Percentiles rank a stretch among this genome's conserved stretches.
Evolutionary conservation across 768 basidiomycete species (phyloP).

Genomic region (Tubosaeta brunneosetosa): DNA sequence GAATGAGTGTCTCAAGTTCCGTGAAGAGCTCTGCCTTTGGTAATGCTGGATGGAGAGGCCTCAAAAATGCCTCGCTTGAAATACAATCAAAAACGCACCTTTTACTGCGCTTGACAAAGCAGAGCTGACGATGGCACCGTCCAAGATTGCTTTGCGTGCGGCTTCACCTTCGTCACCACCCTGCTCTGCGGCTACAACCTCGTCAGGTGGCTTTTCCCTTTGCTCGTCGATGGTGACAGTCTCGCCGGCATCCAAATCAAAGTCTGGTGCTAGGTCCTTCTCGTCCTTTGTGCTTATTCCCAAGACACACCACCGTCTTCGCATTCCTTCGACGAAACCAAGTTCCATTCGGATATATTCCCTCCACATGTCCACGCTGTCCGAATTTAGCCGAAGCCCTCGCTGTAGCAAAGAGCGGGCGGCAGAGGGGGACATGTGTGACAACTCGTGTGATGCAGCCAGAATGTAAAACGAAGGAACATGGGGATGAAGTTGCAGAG

Average conservation of each 20-base stretch:
- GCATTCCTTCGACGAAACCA: constrained; percentile 74
- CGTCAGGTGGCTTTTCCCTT: constrained; percentile 21
- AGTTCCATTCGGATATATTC: constrained; percentile 92
- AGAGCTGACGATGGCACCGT: constrained; percentile 73
- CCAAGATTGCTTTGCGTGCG: constrained; percentile 64
- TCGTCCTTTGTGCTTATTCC: constrained; percentile 45
- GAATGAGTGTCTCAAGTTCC: constrained; percentile 39
- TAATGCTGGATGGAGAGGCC: constrained; percentile 29
- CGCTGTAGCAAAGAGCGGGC: constrained; percentile 83
- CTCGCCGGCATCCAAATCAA: constrained; percentile 15
- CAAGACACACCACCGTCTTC: constrained; percentile 74
- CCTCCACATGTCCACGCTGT: constrained; percentile 74
- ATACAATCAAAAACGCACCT: constrained; percentile 43
- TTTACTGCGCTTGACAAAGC: constrained; percentile 72
- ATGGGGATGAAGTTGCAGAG: constrained; percentile 82
- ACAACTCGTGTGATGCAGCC: constrained; percentile 78
- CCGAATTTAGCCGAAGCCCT: constrained; percentile 72
- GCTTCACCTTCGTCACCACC: constrained; percentile 46
- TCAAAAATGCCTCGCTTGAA: constrained; percentile 10
- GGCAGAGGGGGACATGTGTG: constrained; percentile 65
- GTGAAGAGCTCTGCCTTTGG: constrained; percentile 40
- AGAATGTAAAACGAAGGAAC: constrained; percentile 76
- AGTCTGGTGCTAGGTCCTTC: constrained; percentile 23
- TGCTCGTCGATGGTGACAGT: constrained; percentile 20
- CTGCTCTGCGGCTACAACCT: constrained; percentile 30